These are phyloP conservation scores for Ascochyta rabiei DNA, from an alignment of 2,329 filamentous ascomycete species.

Conservation along the genomic window DNA sequence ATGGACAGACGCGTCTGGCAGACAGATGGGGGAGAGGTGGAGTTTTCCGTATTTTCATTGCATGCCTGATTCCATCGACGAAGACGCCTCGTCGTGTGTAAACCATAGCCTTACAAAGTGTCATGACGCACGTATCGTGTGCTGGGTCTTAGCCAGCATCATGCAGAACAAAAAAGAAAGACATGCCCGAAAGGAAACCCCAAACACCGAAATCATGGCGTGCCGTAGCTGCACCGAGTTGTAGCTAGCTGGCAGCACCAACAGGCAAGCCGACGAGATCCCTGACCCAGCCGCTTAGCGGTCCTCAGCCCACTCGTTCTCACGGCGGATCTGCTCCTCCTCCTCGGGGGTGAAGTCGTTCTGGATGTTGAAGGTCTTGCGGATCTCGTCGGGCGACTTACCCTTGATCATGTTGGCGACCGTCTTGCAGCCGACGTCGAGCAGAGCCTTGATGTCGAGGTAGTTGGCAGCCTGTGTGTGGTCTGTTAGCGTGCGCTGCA, in stretches of 20 bases:
- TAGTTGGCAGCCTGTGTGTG: slow-evolving; percentile 88
- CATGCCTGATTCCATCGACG: not conserved
- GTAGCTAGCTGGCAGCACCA: not conserved
- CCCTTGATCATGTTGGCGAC: slow-evolving; percentile 99
- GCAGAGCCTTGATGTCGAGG: slow-evolving; percentile 96
- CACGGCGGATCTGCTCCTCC: slow-evolving; percentile 83
- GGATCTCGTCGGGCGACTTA: slow-evolving; percentile 98
- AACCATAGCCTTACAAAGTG: slow-evolving; percentile 6
- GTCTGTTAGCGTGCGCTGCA: slow-evolving; percentile 20
- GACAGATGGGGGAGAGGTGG: not conserved
- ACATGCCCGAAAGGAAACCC: slow-evolving; percentile 14
- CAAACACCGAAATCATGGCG: slow-evolving; percentile 14
- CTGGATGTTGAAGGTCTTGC: slow-evolving; percentile 99
- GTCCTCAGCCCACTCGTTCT: slow-evolving; percentile 60
- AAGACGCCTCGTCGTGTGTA: not conserved
- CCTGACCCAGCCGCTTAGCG: slow-evolving; percentile 31
- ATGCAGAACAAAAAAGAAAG: slow-evolving; percentile 11
- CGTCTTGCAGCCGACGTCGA: slow-evolving; percentile 98
- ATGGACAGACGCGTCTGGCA: not conserved
- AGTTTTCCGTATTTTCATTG: slow-evolving; percentile 8
- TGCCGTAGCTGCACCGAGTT: not conserved
- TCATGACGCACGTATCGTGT: slow-evolving; percentile 10
- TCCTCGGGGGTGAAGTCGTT: slow-evolving; percentile 99
- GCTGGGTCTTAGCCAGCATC: slow-evolving; percentile 2
- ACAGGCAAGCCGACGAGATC: not conserved